Evolutionary conservation across 129 eudicot species (phyloP).

Genomic region (Flaveria brownii): DNA sequence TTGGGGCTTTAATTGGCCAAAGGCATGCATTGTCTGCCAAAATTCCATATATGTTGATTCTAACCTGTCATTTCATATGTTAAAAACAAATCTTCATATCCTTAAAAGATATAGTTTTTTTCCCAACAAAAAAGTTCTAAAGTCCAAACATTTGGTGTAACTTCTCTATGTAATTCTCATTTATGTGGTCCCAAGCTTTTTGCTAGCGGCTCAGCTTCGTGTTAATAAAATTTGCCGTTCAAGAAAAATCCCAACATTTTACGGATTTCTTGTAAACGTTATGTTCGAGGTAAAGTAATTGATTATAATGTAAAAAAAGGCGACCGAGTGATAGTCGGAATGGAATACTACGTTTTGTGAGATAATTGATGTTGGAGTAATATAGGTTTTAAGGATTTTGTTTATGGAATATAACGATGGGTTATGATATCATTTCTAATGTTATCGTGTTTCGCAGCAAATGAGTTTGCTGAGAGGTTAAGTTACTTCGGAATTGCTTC

Average conservation of each 20-base stretch:
- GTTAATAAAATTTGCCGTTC: neutral
- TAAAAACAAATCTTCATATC: constrained; percentile 1
- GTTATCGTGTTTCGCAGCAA: constrained; percentile 46
- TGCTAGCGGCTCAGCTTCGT: too few species aligned
- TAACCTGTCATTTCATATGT: neutral
- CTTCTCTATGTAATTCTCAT: too few species aligned
- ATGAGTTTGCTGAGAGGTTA: constrained; percentile 83
- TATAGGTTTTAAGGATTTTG: too few species aligned
- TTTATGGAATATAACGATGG: neutral
- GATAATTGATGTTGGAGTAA: too few species aligned
- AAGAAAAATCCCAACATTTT: neutral
- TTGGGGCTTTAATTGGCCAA: constrained; percentile 25
- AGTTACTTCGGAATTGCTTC: constrained; percentile 81
- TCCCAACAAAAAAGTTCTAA: too few species aligned
- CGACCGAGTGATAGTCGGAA: neutral
- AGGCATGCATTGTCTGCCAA: constrained; percentile 20
- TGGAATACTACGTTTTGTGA: too few species aligned
- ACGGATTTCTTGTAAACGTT: neutral
- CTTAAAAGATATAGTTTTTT: too few species aligned
- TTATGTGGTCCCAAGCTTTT: too few species aligned
- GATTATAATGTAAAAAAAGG: neutral
- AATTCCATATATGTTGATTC: constrained; percentile 21
- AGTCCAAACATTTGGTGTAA: too few species aligned
- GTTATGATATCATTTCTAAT: neutral
- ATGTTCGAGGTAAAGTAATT: neutral